phyloP scores from a whole-genome alignment of 441 rosid genomes.

The Pelargonium australe region DNA sequence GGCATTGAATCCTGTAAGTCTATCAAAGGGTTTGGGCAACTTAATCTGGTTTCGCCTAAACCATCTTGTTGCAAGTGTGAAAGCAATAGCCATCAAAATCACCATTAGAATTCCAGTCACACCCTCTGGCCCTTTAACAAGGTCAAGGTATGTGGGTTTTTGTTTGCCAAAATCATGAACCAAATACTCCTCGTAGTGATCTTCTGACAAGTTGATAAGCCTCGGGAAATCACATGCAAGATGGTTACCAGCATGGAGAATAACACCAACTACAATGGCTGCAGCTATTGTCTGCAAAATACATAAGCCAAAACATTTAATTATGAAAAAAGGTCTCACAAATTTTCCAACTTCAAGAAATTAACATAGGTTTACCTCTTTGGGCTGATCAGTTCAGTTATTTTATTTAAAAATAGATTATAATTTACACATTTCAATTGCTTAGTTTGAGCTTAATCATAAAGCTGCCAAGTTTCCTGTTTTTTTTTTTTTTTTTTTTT shows the following conservation, averaged over 20 bases:
- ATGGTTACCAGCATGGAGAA: constrained; percentile 73
- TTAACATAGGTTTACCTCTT: neutral
- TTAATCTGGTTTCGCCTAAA: constrained; percentile 44
- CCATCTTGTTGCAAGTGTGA: constrained; percentile 54
- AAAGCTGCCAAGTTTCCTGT: too few species aligned
- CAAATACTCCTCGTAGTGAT: constrained; percentile 41
- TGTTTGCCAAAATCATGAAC: constrained; percentile 44
- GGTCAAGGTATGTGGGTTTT: constrained; percentile 59
- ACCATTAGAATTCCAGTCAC: constrained; percentile 52
- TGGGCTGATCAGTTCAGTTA: neutral
- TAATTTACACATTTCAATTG: neutral
- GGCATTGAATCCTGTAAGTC: constrained; percentile 56
- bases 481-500: too few species aligned
- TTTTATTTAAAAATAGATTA: too few species aligned
- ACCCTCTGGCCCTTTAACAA: constrained; percentile 56
- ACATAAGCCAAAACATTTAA: neutral
- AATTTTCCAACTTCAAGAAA: neutral
- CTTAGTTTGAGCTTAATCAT: neutral
- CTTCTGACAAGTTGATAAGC: constrained; percentile 41
- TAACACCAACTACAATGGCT: constrained; percentile 62
- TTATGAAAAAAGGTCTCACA: neutral
- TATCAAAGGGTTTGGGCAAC: constrained; percentile 44
- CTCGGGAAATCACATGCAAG: constrained; percentile 81
- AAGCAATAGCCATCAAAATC: constrained; percentile 50
- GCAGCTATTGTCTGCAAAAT: constrained; percentile 54